Percentiles rank a stretch among this genome's conserved stretches.
Evolutionary conservation across 305 asterid genomes (phyloP).

Genomic region (Rubia peregrina): DNA sequence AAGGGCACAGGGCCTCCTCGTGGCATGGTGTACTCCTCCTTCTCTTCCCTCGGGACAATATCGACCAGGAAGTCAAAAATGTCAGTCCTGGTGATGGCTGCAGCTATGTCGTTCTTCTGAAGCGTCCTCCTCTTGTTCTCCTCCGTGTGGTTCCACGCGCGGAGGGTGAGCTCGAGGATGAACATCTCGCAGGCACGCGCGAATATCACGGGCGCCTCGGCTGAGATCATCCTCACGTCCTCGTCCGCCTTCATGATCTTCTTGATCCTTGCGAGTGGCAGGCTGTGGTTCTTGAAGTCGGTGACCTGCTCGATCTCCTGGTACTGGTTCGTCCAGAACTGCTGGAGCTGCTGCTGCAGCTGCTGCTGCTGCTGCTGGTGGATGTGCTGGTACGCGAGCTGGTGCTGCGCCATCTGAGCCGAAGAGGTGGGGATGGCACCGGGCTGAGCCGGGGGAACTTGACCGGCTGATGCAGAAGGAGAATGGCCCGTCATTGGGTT

Average conservation of each 20-base stretch:
- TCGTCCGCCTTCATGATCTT: constrained; percentile 95
- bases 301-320: constrained; percentile 70
- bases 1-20: constrained; percentile 61
- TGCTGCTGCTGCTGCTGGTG: constrained; percentile 90
- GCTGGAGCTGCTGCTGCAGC: constrained; percentile 76
- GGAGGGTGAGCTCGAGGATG: constrained; percentile 81
- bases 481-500: constrained; percentile 58
- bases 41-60: constrained; percentile 93
- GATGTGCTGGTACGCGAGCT: constrained; percentile 85
- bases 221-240: constrained; percentile 93
- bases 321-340: constrained; percentile 69
- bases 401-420: constrained; percentile 78
- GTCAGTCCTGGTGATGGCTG: constrained; percentile 90
- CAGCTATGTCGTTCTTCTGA: constrained; percentile 90
- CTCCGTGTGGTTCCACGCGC: constrained; percentile 94
- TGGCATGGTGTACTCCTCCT: constrained; percentile 88
- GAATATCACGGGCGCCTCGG: constrained; percentile 89
- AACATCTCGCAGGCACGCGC: constrained; percentile 98
- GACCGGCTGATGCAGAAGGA: constrained; percentile 52
- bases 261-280: constrained; percentile 90
- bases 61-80: constrained; percentile 92
- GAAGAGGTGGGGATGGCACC: constrained; percentile 59
- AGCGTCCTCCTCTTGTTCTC: constrained; percentile 95
- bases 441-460: constrained; percentile 63
- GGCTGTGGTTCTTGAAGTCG: constrained; percentile 90